These are phyloP conservation scores for Pulveroboletus ravenelii DNA, from an alignment of 768 basidiomycete genomes.

Conservation along the genomic window DNA sequence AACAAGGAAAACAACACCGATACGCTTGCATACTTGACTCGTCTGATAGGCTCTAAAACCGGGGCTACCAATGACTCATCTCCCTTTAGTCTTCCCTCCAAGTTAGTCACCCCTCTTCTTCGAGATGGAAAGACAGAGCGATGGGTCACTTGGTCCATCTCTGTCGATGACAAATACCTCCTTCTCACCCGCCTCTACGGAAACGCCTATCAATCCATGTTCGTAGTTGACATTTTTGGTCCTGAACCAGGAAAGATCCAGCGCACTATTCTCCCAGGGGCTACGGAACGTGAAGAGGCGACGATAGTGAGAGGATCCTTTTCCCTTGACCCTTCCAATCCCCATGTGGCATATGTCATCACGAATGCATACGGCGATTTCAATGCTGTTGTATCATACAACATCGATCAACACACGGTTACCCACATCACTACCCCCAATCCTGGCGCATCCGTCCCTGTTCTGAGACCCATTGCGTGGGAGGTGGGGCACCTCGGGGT, in stretches of 20 bases:
- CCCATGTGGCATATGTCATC: constrained; percentile 31
- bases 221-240: constrained; percentile 34
- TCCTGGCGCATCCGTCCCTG: constrained; percentile 21
- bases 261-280: constrained; percentile 32
- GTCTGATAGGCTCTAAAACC: constrained; percentile 29
- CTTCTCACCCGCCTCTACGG: constrained; percentile 30
- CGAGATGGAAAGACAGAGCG: constrained; percentile 29
- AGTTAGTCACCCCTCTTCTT: constrained; percentile 31
- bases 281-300: constrained; percentile 28
- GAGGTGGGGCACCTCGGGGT: constrained; percentile 25
- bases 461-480: constrained; percentile 36
- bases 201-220: constrained; percentile 27
- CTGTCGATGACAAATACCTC: constrained; percentile 36
- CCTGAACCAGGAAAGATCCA: constrained; percentile 20
- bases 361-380: constrained; percentile 40
- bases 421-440: constrained; percentile 37
- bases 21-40: constrained; percentile 34
- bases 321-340: constrained; percentile 28
- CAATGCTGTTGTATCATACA: constrained; percentile 32
- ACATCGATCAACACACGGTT: constrained; percentile 27
- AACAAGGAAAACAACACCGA: constrained; percentile 40
- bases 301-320: constrained; percentile 24
- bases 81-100: constrained; percentile 31
- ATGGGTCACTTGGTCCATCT: constrained; percentile 32
- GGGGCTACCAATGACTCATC: constrained; percentile 26